A percentile compares a stretch with the other conserved stretches of the same genome.
phyloP scores from a whole-genome alignment of 176 grass and related monocot species.

The Ananas comosus region DNA sequence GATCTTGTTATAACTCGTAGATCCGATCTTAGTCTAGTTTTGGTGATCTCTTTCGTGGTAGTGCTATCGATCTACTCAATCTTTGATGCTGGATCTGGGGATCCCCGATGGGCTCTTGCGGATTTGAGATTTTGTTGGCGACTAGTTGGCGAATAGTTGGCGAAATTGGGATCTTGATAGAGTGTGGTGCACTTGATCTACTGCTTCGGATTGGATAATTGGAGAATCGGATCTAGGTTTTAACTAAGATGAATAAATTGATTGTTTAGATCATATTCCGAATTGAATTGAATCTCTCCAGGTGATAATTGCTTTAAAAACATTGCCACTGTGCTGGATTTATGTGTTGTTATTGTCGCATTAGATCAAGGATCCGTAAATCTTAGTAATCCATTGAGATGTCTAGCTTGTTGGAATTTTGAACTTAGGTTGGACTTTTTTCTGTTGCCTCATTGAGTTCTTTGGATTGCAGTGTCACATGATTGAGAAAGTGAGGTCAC shows the following conservation, averaged over 20 bases:
- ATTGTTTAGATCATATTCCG: too few relatives aligned
- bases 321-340: too few relatives aligned
- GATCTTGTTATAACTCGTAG: neutral
- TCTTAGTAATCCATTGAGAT: too few relatives aligned
- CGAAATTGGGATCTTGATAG: neutral
- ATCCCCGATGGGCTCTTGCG: neutral
- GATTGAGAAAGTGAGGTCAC: too few relatives aligned
- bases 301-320: too few relatives aligned
- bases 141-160: neutral
- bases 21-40: conserved; percentile 3
- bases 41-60: neutral
- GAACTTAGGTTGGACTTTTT: too few relatives aligned
- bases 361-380: too few relatives aligned
- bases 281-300: too few relatives aligned
- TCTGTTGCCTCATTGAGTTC: too few relatives aligned
- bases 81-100: neutral
- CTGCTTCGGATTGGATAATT: conserved; percentile 10
- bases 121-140: neutral
- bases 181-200: neutral
- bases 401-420: too few relatives aligned
- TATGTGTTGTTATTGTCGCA: too few relatives aligned
- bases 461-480: too few relatives aligned
- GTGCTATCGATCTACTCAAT: neutral
- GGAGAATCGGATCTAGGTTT: conserved; percentile 6
- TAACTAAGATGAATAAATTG: neutral